Conservation (phyloP, 768 basidiomycete species). For the Gloeophyllum trabeum region DNA sequence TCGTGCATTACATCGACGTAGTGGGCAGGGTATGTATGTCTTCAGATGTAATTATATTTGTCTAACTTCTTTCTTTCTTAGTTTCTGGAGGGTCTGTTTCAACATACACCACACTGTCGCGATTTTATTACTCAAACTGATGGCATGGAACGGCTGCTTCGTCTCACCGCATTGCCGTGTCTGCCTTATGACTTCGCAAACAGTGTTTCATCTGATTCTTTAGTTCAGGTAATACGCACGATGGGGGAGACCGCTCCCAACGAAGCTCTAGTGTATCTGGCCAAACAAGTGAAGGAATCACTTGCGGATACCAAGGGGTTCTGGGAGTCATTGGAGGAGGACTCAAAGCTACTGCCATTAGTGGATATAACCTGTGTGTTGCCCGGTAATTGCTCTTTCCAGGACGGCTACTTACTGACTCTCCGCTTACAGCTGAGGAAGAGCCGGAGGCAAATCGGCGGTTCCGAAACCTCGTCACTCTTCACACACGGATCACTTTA, state of each 20-base stretch:
- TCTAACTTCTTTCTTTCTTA: conserved; percentile 18
- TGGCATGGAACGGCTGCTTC: conserved; percentile 63
- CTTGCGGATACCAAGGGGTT: conserved; percentile 60
- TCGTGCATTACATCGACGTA: conserved; percentile 73
- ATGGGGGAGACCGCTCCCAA: conserved; percentile 80
- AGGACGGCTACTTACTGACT: conserved; percentile 3
- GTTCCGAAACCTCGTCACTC: conserved; percentile 63
- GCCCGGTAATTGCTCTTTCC: conserved; percentile 3
- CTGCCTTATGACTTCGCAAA: conserved; percentile 84
- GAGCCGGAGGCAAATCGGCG: conserved; percentile 39
- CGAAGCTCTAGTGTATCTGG: conserved; percentile 62
- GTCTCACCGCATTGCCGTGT: conserved; percentile 73
- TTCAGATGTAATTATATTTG: background rate
- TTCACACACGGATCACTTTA: conserved; percentile 72
- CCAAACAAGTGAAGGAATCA: conserved; percentile 58
- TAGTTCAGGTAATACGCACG: conserved; percentile 81
- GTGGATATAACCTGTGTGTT: conserved; percentile 41
- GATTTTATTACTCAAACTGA: conserved; percentile 77
- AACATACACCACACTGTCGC: conserved; percentile 79
- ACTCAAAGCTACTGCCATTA: conserved; percentile 55
- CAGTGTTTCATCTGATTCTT: conserved; percentile 74
- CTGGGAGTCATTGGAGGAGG: conserved; percentile 43
- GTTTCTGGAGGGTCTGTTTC: conserved; percentile 94
- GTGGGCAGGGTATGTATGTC: conserved; percentile 52
- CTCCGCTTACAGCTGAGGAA: conserved; percentile 28